Conservation (phyloP, 2,329 filamentous ascomycete genomes). For the Fusarium succisae region DNA sequence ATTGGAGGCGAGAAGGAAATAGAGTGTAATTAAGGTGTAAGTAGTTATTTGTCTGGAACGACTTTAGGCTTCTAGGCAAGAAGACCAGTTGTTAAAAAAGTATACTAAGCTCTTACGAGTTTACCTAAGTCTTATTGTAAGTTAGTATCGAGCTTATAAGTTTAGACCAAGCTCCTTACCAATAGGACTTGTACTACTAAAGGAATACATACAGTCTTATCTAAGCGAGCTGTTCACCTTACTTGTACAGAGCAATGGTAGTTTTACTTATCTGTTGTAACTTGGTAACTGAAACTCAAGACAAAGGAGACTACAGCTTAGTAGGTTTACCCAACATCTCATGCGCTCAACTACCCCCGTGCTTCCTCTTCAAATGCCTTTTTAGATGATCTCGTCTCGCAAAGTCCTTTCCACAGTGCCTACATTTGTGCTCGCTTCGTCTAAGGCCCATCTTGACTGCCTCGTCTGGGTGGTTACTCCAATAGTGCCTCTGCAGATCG, state of each 20-base stretch:
- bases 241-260: no score
- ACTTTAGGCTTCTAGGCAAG: neutral
- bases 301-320: neutral
- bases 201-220: neutral
- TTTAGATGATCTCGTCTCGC: constrained; percentile 12
- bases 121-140: neutral
- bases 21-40: neutral
- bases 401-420: neutral
- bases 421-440: neutral
- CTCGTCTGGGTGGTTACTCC: neutral
- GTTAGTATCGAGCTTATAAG: neutral
- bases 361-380: constrained; percentile 8
- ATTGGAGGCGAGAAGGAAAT: neutral
- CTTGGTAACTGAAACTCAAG: neutral
- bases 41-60: neutral
- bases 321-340: neutral
- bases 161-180: neutral
- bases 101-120: no score
- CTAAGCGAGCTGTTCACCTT: no score
- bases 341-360: neutral
- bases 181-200: neutral
- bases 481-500: constrained; percentile 8
- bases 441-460: neutral
- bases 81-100: neutral
- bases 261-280: neutral